A percentile compares a stretch with the other conserved stretches of the same genome.
Conservation (phyloP, 2,329 filamentous ascomycete species). For the Verticillium zaregamsianum region DNA sequence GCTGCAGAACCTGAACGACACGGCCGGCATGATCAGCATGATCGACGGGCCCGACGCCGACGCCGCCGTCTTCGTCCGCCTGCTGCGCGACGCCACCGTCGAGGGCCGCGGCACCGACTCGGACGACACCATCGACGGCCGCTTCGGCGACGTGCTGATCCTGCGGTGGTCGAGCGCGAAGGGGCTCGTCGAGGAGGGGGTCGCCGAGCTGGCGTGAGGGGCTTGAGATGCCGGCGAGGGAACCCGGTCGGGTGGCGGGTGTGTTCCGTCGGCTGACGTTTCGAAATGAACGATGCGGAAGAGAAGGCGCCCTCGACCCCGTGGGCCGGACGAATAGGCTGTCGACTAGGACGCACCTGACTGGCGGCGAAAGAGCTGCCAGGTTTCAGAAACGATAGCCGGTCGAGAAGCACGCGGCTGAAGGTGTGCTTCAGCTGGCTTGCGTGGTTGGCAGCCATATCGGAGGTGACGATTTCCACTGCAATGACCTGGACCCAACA, state of each 20-base stretch:
- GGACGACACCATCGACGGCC: constrained; percentile 55
- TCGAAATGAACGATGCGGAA: no score
- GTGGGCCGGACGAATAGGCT: no score
- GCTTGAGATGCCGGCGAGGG: neutral
- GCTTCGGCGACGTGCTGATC: constrained; percentile 62
- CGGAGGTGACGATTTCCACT: no score
- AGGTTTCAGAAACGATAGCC: no score
- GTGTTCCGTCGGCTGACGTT: no score
- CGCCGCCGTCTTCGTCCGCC: constrained; percentile 77
- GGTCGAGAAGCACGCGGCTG: no score
- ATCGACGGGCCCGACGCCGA: constrained; percentile 82
- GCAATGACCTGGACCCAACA: no score
- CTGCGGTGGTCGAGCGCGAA: constrained; percentile 74
- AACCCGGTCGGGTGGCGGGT: neutral
- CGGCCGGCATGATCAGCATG: constrained; percentile 86
- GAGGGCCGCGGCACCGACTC: constrained; percentile 59
- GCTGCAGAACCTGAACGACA: constrained; percentile 85
- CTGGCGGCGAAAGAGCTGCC: no score
- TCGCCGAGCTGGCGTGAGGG: constrained; percentile 54
- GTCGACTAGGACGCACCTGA: no score
- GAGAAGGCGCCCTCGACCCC: no score
- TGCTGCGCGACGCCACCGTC: constrained; percentile 57
- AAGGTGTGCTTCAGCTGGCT: no score
- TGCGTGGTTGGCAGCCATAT: no score
- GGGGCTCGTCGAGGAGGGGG: constrained; percentile 46